phyloP scores from a whole-genome alignment of 2,329 filamentous ascomycete genomes.

The Neurospora crassa region DNA sequence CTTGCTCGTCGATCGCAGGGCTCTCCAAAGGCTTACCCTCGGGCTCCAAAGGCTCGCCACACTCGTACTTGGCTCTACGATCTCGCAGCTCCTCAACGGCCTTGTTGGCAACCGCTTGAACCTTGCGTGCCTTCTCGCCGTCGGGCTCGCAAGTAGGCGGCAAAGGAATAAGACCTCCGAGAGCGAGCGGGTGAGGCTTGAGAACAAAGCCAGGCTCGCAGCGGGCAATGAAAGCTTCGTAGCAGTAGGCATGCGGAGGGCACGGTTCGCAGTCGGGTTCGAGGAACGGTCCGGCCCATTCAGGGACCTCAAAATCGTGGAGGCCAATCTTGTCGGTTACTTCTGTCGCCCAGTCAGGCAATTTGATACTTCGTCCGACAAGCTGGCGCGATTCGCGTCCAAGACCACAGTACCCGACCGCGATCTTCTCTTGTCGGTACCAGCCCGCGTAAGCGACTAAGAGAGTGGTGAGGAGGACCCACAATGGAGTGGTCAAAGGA shows the following conservation, averaged over 20 bases:
- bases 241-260: constrained; percentile 84
- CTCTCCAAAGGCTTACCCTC: constrained; percentile 49
- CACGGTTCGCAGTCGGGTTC: constrained; percentile 83
- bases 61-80: constrained; percentile 82
- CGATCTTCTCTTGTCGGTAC: constrained; percentile 93
- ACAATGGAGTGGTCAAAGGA: constrained; percentile 54
- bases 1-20: constrained; percentile 54
- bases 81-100: constrained; percentile 80
- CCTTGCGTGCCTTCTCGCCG: constrained; percentile 78
- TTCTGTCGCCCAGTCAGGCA: constrained; percentile 31
- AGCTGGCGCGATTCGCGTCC: constrained; percentile 51
- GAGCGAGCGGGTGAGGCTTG: constrained; percentile 70
- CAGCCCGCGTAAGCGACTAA: constrained; percentile 66
- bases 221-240: constrained; percentile 61
- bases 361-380: constrained; percentile 34
- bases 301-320: constrained; percentile 50
- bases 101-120: constrained; percentile 79
- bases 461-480: constrained; percentile 61
- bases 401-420: constrained; percentile 88
- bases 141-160: constrained; percentile 92
- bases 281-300: constrained; percentile 59
- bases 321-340: constrained; percentile 36
- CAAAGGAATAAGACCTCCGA: constrained; percentile 73
- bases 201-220: constrained; percentile 86
- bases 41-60: constrained; percentile 60